phyloP scores from a whole-genome alignment of 225 moss, liverwort and hornwort species.

The Thuidium tamariscinum region DNA sequence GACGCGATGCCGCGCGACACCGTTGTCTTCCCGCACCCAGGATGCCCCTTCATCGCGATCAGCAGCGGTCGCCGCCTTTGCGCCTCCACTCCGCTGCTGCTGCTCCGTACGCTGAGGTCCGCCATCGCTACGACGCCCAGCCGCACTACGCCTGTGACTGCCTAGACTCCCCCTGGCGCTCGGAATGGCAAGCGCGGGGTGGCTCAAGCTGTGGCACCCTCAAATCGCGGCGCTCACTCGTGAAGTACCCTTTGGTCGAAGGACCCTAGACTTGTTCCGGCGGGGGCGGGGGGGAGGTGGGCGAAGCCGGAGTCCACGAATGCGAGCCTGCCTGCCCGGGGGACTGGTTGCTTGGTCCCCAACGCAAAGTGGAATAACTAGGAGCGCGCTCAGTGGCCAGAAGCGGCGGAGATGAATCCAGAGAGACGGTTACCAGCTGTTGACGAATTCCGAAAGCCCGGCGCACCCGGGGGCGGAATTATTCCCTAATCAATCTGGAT shows the following conservation, averaged over 20 bases:
- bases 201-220: not conserved
- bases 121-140: not conserved
- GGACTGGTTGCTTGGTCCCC: not conserved
- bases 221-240: not conserved
- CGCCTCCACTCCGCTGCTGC: not conserved
- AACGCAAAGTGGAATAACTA: not conserved
- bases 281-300: not conserved
- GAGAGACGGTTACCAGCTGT: not conserved
- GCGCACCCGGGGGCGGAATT: not conserved
- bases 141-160: not conserved
- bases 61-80: not conserved
- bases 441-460: slow-evolving; percentile 1
- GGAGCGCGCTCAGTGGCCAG: not conserved
- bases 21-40: slow-evolving; percentile 52
- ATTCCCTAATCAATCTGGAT: slow-evolving; percentile 5
- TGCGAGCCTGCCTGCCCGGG: not conserved
- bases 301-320: not conserved
- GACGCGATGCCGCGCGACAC: slow-evolving; percentile 38
- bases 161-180: not conserved
- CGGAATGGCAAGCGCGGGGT: not conserved
- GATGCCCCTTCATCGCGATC: slow-evolving; percentile 68
- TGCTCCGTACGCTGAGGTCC: not conserved
- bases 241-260: not conserved
- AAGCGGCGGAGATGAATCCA: not conserved
- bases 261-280: not conserved